Evolutionary conservation across 176 grass and related monocot species (phyloP), one percentile per base, ranked within the genome.

Genomic region (Thalia dealbata): DNA sequence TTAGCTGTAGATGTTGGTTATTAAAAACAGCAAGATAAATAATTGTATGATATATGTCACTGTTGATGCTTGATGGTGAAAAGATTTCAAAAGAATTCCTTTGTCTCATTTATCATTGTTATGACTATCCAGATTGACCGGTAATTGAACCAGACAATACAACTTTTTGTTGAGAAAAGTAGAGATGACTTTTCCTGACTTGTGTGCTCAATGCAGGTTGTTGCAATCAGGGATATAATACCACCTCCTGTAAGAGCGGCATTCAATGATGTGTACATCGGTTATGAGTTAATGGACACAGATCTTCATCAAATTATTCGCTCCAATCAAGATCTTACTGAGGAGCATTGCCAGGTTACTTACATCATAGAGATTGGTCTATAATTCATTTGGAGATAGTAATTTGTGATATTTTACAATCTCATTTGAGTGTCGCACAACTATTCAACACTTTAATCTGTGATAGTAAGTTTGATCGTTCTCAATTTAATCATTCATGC

Each of bases 291-390:
- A 69, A 99, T 99, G 95, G 95, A 99, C 69, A 99, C 95, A 14
- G 95, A 99, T 85, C 95, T 99, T 63, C 95, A 99, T 86, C 95
- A 99, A 91, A 99, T 99, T 76, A 99, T 99, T 70, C 95, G 95
- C 77, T 99, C 95, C 71, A 99, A 99, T 83, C 95, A 99, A 95
- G 85, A 79, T 81, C 90, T 99, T 25, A 95, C 95, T 12, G 95
- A 99, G 82, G 95, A 99, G 69, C 95, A 99, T 52, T 99, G 95
- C 55, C 95, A 99, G 95, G 92, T 96, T 67, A 18, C 3, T 44
- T 68, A 70, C 3, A 19, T 48, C 0, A 3, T 45, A 12, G 6
- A 70, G 10, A 48, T 70, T 67, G 30, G 8, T 38, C 14, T 19
- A 25, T 64, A 27, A 24, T 27, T 64, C 23, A 64, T 64, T 64